Evolutionary conservation across 208 protist species (phyloP).

Genomic region (Leishmania braziliensis): DNA sequence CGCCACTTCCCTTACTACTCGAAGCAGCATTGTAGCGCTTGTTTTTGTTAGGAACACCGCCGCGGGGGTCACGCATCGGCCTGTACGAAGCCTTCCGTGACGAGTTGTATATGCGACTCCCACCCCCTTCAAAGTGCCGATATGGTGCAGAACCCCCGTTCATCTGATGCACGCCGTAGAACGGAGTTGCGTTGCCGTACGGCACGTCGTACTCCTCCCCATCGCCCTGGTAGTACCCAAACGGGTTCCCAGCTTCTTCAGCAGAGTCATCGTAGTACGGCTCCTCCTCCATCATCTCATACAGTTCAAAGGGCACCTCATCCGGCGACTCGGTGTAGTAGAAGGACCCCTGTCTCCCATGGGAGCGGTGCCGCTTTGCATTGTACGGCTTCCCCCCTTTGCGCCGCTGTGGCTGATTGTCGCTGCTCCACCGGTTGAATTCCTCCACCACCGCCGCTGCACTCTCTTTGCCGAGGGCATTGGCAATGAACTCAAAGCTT

Average conservation of each 20-base stretch:
- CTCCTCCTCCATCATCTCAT: constrained; percentile 53
- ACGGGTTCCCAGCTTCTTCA: constrained; percentile 39
- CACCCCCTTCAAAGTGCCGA: constrained; percentile 1
- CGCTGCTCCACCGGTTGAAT: constrained; percentile 86
- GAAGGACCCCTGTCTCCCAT: constrained; percentile 30
- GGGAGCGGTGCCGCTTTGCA: constrained; percentile 8
- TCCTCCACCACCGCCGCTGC: constrained; percentile 63
- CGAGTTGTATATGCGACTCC: constrained; percentile 25
- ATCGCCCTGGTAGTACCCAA: constrained; percentile 55
- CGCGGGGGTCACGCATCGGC: constrained; percentile 21
- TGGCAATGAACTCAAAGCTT: constrained; percentile 92
- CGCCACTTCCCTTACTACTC: constrained; percentile 9
- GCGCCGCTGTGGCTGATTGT: constrained; percentile 42
- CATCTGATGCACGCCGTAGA: constrained; percentile 66
- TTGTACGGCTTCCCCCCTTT: constrained; percentile 10
- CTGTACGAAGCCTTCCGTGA: constrained; percentile 19
- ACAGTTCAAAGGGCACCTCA: constrained; percentile 53
- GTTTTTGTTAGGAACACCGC: constrained; percentile 21
- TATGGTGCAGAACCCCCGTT: constrained; percentile 38
- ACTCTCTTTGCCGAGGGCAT: constrained; percentile 73
- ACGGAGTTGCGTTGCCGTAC: constrained; percentile 57
- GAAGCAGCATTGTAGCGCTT: constrained; percentile 16
- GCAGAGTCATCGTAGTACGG: constrained; percentile 26
- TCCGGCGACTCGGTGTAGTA: constrained; percentile 84
- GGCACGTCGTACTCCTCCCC: constrained; percentile 29